phyloP scores from a whole-genome alignment of 73 alveolate genomes.

The Effrenium voratum region DNA sequence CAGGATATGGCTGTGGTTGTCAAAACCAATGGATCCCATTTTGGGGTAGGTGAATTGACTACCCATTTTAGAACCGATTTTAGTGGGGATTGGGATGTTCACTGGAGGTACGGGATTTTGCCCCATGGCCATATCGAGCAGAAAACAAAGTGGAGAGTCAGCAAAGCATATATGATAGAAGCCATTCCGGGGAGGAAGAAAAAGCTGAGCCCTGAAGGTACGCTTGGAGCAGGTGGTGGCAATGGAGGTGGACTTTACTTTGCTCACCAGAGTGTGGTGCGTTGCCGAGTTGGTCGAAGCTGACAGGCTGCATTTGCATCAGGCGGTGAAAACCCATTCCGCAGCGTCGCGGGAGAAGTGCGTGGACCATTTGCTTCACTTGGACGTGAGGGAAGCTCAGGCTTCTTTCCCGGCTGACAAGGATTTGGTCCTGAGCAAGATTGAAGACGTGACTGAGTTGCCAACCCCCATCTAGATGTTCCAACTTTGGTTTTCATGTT shows the following conservation, averaged over 20 bases:
- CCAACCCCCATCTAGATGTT: no score
- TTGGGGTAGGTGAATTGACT: no score
- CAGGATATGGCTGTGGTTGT: no score
- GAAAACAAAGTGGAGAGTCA: not conserved
- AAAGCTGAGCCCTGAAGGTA: not conserved
- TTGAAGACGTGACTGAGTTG: no score
- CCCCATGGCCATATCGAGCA: no score
- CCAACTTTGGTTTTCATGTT: no score
- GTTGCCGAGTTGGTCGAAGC: conserved; percentile 74
- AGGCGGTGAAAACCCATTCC: conserved; percentile 71
- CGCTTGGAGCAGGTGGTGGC: conserved; percentile 68
- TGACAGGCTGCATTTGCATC: not conserved
- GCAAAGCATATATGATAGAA: no score
- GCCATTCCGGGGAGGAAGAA: no score
- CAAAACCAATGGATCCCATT: no score
- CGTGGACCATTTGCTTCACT: not conserved
- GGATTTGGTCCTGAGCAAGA: conserved; percentile 72
- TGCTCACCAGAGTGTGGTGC: conserved; percentile 56
- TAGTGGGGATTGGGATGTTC: no score
- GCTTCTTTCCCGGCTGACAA: conserved; percentile 82
- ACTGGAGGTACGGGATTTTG: no score
- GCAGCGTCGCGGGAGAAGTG: conserved; percentile 28
- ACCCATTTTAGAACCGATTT: no score
- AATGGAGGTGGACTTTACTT: not conserved
- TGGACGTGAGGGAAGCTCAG: conserved; percentile 45